Conservation (phyloP, 345 rosid genomes). For the Eucalyptus curtisii region DNA sequence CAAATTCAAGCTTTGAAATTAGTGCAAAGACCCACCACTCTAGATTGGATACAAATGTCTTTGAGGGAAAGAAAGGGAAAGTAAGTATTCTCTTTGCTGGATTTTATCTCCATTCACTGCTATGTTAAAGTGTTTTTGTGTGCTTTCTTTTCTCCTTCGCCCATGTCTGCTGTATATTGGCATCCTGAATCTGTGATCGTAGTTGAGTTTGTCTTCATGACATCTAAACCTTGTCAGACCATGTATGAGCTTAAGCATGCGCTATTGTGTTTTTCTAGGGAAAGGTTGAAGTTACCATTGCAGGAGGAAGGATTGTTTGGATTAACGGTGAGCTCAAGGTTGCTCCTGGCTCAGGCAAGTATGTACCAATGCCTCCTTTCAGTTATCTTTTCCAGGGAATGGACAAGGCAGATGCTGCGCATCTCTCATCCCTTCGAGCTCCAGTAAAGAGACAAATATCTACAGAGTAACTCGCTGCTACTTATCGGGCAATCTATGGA, state of each 20-base stretch:
- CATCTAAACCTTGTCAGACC: not conserved
- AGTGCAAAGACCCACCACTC: slow-evolving; percentile 75
- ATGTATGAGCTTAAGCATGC: not conserved
- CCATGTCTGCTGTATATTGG: not conserved
- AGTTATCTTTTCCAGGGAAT: slow-evolving; percentile 70
- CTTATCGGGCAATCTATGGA: not conserved
- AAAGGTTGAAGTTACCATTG: slow-evolving; percentile 88
- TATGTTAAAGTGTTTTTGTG: not conserved
- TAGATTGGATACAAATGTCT: slow-evolving; percentile 78
- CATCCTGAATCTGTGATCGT: not conserved
- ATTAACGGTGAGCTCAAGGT: slow-evolving; percentile 66
- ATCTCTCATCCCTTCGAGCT: slow-evolving; percentile 63
- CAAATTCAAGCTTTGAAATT: slow-evolving; percentile 69
- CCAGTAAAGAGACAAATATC: slow-evolving; percentile 59
- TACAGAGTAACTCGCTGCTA: slow-evolving; percentile 2
- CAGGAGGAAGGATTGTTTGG: slow-evolving; percentile 85
- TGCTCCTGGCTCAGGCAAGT: slow-evolving; percentile 63
- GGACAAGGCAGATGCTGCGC: slow-evolving; percentile 66
- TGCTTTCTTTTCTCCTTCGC: not conserved
- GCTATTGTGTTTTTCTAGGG: slow-evolving; percentile 32
- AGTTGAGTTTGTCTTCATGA: not conserved
- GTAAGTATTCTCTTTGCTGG: slow-evolving; percentile 17
- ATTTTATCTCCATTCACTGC: not conserved
- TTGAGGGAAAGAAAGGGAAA: slow-evolving; percentile 71
- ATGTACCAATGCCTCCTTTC: slow-evolving; percentile 62